Percentiles rank a stretch among this genome's conserved stretches.
Conservation (phyloP, 768 basidiomycete genomes). For the Xerocomellus intermedius region DNA sequence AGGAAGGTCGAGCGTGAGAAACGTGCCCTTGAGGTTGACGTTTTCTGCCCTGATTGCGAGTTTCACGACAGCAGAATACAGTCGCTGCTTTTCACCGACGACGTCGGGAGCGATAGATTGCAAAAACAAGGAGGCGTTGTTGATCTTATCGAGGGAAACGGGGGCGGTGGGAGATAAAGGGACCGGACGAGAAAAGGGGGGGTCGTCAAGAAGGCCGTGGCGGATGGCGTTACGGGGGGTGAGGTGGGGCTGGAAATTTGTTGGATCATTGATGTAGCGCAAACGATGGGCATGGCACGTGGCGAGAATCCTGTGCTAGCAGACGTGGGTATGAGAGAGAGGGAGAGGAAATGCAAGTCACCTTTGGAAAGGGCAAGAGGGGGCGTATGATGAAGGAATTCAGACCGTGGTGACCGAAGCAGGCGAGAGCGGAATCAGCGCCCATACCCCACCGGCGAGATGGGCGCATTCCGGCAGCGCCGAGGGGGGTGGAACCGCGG, state of each 20-base stretch:
- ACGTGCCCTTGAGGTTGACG: conserved; percentile 47
- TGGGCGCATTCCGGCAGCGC: conserved; percentile 66
- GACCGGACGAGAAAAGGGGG: conserved; percentile 12
- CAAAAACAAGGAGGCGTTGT: conserved; percentile 29
- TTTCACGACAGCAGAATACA: conserved; percentile 37
- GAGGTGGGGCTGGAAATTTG: conserved; percentile 72
- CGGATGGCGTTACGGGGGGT: conserved; percentile 76
- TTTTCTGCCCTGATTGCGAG: conserved; percentile 39
- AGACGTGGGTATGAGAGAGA: not conserved
- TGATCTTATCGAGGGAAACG: conserved; percentile 34
- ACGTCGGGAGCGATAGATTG: conserved; percentile 34
- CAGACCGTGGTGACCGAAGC: conserved; percentile 58
- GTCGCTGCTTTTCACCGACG: conserved; percentile 33
- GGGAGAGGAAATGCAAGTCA: conserved; percentile 26
- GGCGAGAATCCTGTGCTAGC: conserved; percentile 75
- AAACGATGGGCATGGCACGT: conserved; percentile 67
- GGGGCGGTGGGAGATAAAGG: conserved; percentile 32
- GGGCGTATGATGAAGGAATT: conserved; percentile 70
- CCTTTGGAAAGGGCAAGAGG: conserved; percentile 67
- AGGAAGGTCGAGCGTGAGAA: not conserved
- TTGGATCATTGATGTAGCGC: conserved; percentile 61
- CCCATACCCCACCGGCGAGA: conserved; percentile 83
- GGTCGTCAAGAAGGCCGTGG: conserved; percentile 33
- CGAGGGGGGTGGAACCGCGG: conserved; percentile 52
- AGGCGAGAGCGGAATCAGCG: conserved; percentile 33